Evolutionary conservation across 768 basidiomycete species (phyloP).

Genomic region (Neoboletus brunneissimus): DNA sequence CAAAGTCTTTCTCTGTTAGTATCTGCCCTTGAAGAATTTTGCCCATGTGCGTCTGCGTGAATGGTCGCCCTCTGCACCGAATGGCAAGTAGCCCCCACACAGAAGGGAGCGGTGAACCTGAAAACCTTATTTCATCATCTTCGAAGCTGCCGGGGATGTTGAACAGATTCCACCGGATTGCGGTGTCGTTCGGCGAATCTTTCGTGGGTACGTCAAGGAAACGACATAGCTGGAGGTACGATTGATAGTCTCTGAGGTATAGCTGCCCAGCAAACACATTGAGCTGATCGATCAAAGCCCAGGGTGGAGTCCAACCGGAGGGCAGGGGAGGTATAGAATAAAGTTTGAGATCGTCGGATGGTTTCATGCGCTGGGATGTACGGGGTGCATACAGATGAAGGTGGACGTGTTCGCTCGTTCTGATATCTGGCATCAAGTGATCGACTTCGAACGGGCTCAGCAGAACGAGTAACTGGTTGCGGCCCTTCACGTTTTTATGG

Average conservation of each 20-base stretch:
- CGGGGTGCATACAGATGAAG: conserved; percentile 43
- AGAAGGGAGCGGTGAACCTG: not conserved
- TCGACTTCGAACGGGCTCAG: conserved; percentile 35
- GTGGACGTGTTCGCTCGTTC: conserved; percentile 28
- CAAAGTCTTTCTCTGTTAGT: not conserved
- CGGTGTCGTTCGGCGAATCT: not conserved
- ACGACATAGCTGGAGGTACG: conserved; percentile 21
- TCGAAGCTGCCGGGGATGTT: not conserved
- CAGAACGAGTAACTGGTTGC: not conserved
- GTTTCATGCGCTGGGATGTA: conserved; percentile 31
- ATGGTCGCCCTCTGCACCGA: not conserved
- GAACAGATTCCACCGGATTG: not conserved
- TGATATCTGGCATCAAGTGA: conserved; percentile 38
- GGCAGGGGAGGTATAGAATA: conserved; percentile 5
- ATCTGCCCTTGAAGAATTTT: not conserved
- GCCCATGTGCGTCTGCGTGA: not conserved
- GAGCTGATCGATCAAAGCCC: conserved; percentile 5
- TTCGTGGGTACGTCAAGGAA: conserved; percentile 17
- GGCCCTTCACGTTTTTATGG: not conserved
- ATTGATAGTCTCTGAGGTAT: conserved; percentile 15
- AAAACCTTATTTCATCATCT: not conserved
- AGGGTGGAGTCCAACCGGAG: not conserved
- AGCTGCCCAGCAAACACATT: conserved; percentile 7
- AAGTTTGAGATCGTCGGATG: conserved; percentile 33
- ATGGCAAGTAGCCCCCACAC: not conserved